Evolutionary conservation across 2,329 filamentous ascomycete genomes (phyloP).

Genomic region (Fusarium virguliforme): DNA sequence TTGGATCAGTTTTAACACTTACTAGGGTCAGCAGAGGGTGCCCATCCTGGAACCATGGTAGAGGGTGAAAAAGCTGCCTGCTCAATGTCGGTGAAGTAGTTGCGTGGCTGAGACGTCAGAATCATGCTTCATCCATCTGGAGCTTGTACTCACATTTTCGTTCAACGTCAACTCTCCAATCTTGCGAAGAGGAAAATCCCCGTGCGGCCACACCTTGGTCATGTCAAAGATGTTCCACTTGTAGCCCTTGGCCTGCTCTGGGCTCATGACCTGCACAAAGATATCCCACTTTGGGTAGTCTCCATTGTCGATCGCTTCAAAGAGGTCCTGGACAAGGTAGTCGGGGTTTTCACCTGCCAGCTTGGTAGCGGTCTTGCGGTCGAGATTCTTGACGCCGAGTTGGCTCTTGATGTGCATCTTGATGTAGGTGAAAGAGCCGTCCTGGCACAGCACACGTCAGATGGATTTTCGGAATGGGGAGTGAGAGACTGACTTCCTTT

Average conservation of each 20-base stretch:
- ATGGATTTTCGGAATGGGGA: neutral
- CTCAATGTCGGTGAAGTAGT: conserved; percentile 76
- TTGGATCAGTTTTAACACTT: neutral
- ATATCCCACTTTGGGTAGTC: conserved; percentile 76
- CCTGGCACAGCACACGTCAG: conserved; percentile 41
- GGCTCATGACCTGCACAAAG: conserved; percentile 76
- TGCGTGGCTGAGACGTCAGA: conserved; percentile 55
- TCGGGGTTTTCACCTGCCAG: conserved; percentile 72
- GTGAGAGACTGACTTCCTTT: conserved; percentile 57
- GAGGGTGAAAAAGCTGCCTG: conserved; percentile 78
- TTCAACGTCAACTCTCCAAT: conserved; percentile 79
- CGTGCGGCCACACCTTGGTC: conserved; percentile 81
- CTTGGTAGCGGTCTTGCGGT: neutral
- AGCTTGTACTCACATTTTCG: conserved; percentile 65
- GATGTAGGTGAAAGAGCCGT: conserved; percentile 77
- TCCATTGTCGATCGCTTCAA: conserved; percentile 73
- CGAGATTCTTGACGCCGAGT: conserved; percentile 73
- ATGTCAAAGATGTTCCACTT: conserved; percentile 79
- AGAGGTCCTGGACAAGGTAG: conserved; percentile 75
- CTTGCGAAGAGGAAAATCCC: conserved; percentile 71
- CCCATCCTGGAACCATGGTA: conserved; percentile 76
- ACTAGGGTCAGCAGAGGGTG: conserved; percentile 71
- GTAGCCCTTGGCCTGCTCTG: conserved; percentile 74
- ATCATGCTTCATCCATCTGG: neutral
- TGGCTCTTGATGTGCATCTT: conserved; percentile 77